These are phyloP conservation scores for Ceriops tagal DNA, from an alignment of 345 rosid species.

Conservation along the genomic window DNA sequence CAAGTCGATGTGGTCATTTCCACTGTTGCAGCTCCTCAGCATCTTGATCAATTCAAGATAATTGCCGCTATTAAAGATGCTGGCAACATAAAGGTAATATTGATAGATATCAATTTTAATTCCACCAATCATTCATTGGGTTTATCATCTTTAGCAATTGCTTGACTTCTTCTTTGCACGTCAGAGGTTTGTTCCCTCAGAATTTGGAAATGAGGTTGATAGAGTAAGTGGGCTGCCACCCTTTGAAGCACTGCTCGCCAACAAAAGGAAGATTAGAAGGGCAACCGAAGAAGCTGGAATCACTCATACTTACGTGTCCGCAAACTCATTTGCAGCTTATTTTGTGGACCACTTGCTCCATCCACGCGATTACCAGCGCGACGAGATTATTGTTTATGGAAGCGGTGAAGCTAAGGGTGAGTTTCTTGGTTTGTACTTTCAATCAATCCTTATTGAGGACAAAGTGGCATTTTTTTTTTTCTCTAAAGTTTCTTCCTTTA, in stretches of 20 bases:
- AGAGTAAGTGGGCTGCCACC: conserved; percentile 28
- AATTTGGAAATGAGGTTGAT: conserved; percentile 41
- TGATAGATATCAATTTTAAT: not conserved
- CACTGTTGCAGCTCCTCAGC: conserved; percentile 34
- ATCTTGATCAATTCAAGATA: conserved; percentile 33
- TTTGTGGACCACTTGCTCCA: conserved; percentile 27
- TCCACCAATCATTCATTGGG: too few relatives aligned
- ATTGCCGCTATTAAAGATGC: conserved; percentile 36
- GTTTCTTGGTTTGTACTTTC: not conserved
- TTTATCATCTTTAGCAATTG: not conserved
- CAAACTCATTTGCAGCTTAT: conserved; percentile 31
- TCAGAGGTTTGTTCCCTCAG: conserved; percentile 38
- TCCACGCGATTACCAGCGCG: conserved; percentile 11
- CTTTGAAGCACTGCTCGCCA: conserved; percentile 23
- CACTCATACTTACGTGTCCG: conserved; percentile 28
- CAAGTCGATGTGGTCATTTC: conserved; percentile 40
- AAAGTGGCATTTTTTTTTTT: too few relatives aligned
- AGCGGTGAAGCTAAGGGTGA: conserved; percentile 34
- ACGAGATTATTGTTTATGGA: conserved; percentile 26
- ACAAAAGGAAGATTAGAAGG: conserved; percentile 34
- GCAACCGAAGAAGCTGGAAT: conserved; percentile 34
- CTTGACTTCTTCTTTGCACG: not conserved
- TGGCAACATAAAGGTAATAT: conserved; percentile 29
- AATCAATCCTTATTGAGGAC: too few relatives aligned
- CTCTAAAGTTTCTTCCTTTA: too few relatives aligned